These are phyloP conservation scores for Spatholobus suberectus DNA, from an alignment of 306 rosid species.

Conservation along the genomic window DNA sequence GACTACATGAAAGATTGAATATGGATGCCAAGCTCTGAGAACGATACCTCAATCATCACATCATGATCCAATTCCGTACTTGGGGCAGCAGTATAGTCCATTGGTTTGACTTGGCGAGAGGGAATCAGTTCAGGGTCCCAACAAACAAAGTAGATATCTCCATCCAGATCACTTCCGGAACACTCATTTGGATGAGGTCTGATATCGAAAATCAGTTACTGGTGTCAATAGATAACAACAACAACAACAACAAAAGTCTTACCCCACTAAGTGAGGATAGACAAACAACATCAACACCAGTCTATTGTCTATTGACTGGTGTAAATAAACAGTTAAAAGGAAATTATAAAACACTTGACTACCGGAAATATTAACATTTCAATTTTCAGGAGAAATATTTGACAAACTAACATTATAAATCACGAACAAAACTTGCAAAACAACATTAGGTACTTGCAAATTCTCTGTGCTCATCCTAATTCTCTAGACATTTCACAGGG, in stretches of 20 bases:
- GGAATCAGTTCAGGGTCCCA: constrained; percentile 84
- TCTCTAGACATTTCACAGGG: background rate
- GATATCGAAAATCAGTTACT: constrained; percentile 17
- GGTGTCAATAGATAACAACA: constrained; percentile 7
- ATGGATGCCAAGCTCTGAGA: background rate
- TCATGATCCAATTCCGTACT: constrained; percentile 50
- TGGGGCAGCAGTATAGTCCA: constrained; percentile 72
- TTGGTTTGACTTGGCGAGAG: constrained; percentile 43
- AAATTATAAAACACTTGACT: constrained; percentile 4
- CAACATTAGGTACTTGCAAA: too few species aligned
- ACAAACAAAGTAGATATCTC: constrained; percentile 76
- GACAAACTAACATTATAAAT: constrained; percentile 10
- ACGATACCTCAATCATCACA: constrained; percentile 72
- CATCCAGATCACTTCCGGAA: constrained; percentile 90
- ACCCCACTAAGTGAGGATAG: background rate
- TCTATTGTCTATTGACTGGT: background rate
- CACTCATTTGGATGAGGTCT: constrained; percentile 96
- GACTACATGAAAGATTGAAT: background rate
- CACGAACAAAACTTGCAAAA: background rate
- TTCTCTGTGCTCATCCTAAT: too few species aligned
- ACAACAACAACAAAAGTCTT: background rate
- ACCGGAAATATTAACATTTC: background rate
- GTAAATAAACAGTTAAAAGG: constrained; percentile 9
- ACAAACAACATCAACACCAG: background rate
- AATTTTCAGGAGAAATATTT: background rate